Percentiles rank a stretch among this genome's conserved stretches.
Evolutionary conservation across 441 rosid genomes (phyloP).

Genomic region (Lagerstroemia fauriei): DNA sequence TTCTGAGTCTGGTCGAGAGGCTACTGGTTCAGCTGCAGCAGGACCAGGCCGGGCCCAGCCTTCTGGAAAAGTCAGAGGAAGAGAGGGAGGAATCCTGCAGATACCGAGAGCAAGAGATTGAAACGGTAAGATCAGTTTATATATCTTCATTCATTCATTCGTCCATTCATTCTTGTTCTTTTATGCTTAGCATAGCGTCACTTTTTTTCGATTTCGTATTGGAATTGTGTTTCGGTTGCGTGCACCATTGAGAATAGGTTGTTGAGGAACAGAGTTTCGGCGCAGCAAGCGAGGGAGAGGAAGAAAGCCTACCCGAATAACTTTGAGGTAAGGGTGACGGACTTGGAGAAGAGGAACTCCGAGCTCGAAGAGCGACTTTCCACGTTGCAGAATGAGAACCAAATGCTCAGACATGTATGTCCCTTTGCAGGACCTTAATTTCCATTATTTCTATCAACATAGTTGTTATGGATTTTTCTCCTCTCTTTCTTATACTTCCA

Average conservation of each 20-base stretch:
- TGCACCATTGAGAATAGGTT: constrained; percentile 23
- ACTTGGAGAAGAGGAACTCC: constrained; percentile 34
- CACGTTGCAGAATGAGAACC: constrained; percentile 37
- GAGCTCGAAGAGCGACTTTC: constrained; percentile 37
- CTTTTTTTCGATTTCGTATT: neutral
- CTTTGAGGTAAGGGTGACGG: constrained; percentile 33
- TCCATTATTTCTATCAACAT: neutral
- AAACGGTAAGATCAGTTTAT: constrained; percentile 52
- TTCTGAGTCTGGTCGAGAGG: constrained; percentile 47
- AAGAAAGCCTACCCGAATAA: constrained; percentile 35
- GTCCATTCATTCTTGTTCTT: too few species aligned
- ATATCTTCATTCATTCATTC: neutral
- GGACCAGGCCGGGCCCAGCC: constrained; percentile 51
- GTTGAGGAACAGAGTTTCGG: constrained; percentile 39
- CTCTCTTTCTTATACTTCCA: neutral
- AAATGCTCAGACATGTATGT: constrained; percentile 38
- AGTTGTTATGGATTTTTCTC: neutral
- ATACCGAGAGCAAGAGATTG: constrained; percentile 83
- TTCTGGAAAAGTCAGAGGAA: constrained; percentile 56
- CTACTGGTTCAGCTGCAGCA: constrained; percentile 36
- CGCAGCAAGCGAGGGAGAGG: constrained; percentile 40
- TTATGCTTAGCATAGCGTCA: neutral
- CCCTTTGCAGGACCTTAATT: neutral
- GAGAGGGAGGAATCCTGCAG: constrained; percentile 86
- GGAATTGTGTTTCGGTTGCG: neutral